phyloP scores from a whole-genome alignment of 2,329 filamentous ascomycete genomes.

The Alternaria sp. region DNA sequence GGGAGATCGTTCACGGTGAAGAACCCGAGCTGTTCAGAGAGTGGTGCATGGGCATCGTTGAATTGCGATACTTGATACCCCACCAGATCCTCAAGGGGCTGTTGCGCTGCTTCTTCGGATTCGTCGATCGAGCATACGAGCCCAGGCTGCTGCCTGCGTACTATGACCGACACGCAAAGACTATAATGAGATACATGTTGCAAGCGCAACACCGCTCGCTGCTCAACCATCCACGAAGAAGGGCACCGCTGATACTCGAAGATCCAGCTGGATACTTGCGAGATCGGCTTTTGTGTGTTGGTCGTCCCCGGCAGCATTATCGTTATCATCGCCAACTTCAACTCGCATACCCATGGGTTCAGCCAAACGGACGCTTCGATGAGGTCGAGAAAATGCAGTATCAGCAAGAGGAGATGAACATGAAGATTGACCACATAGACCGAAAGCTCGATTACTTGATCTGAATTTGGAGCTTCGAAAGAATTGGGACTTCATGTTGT shows the following conservation, averaged over 20 bases:
- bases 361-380: neutral
- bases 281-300: neutral
- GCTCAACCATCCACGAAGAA: neutral
- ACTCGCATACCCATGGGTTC: neutral
- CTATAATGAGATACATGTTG: neutral
- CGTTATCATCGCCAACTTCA: neutral
- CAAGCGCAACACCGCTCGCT: neutral
- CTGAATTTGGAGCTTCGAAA: neutral
- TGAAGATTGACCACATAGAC: constrained; percentile 8
- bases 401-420: constrained; percentile 11
- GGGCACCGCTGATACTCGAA: neutral
- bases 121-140: neutral
- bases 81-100: neutral
- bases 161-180: neutral
- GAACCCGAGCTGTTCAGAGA: neutral
- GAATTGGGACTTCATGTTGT: neutral
- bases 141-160: neutral
- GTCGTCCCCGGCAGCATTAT: neutral
- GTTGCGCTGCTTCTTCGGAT: neutral
- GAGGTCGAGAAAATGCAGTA: constrained; percentile 4
- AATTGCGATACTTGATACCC: neutral
- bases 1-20: neutral
- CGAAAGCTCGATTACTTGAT: constrained; percentile 3
- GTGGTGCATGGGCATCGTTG: neutral
- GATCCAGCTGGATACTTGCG: neutral